Percentiles rank a stretch among this genome's conserved stretches.
Evolutionary conservation across 495 filamentous ascomycete genomes (phyloP).

Genomic region (Entonaema liquescens): DNA sequence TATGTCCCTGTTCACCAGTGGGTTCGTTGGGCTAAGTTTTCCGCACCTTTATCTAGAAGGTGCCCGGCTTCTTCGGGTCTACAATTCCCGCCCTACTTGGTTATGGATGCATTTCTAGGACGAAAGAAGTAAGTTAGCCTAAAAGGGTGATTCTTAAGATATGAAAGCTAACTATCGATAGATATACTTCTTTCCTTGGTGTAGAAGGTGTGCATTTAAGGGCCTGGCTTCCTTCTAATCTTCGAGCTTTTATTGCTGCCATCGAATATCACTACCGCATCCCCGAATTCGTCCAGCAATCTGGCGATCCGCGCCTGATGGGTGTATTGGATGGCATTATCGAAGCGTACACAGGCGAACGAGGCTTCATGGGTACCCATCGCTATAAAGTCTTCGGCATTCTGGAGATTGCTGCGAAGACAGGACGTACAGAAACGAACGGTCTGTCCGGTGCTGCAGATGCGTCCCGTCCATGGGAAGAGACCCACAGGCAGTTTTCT

Average conservation of each 20-base stretch:
- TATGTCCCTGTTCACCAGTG: slow-evolving; percentile 54
- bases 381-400: slow-evolving; percentile 64
- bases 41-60: slow-evolving; percentile 57
- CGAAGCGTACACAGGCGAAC: slow-evolving; percentile 59
- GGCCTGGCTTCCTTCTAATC: slow-evolving; percentile 60
- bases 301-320: slow-evolving; percentile 54
- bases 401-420: slow-evolving; percentile 61
- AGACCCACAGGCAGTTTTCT: slow-evolving; percentile 59
- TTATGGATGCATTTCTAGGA: slow-evolving; percentile 63
- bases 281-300: slow-evolving; percentile 58
- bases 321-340: slow-evolving; percentile 60
- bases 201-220: slow-evolving; percentile 58
- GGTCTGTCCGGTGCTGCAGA: slow-evolving; percentile 55
- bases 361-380: slow-evolving; percentile 64
- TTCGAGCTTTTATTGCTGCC: slow-evolving; percentile 60
- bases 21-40: slow-evolving; percentile 60
- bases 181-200: slow-evolving; percentile 60
- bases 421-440: slow-evolving; percentile 60
- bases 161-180: slow-evolving; percentile 21
- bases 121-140: slow-evolving; percentile 49
- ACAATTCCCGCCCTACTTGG: slow-evolving; percentile 59
- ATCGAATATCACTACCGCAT: slow-evolving; percentile 61
- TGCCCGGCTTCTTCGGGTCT: slow-evolving; percentile 62
- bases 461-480: slow-evolving; percentile 56
- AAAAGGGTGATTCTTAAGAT: too few species aligned